Base-by-base conservation (phyloP, 345 rosid species). In the Cardamine resedifolia region DNA sequence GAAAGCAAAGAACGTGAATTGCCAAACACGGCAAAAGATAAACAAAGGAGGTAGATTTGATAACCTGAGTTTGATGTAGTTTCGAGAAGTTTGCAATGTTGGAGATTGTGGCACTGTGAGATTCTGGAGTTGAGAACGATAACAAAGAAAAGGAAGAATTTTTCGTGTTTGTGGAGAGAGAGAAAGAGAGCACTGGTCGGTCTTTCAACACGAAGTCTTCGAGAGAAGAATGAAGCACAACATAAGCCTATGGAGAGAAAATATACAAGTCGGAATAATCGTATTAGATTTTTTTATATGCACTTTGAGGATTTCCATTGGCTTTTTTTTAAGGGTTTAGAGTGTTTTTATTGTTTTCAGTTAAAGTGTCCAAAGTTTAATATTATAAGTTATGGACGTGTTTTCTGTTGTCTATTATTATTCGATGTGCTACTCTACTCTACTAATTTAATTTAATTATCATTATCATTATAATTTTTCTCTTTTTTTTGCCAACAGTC, bases 171-270 rank as follows among this genome's bases (percentile, higher is more conserved):
- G 47, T 45, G 34, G 51, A 12, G 71, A 61, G 53, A 68, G 50
- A 69, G 64, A 75, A 43, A 28, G 43, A 55, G 36, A 57, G 75
- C 66, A 56, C 59, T 76, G 76, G 71, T 70, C 71, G 79, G 53
- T 76, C 75, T 70, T 77, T 70, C 80, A 70, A 77, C 80, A 77
- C 80, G 26, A 70, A 70, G 80, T 77, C 80, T 64, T 70, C 34
- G 38, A 77, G 66, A 77, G 68, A 23, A 12, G 75, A 64, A 64
- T 7, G 48, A 69, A 52, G 48, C 71, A 55, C 70, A 59, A 12
- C n/a, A 11, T 38, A 41, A 41, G 47, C 47, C 47, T 11, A 12
- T 41, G 57, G 14, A 30, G 52, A 57, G 19, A n/a, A 52, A 10
- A 76, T 20, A 75, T 27, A 64, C 41, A 39, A 57, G 70, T 66